Evolutionary conservation across 352 stramenopile species (phyloP).

Genomic region (Globisporangium irregulare): DNA sequence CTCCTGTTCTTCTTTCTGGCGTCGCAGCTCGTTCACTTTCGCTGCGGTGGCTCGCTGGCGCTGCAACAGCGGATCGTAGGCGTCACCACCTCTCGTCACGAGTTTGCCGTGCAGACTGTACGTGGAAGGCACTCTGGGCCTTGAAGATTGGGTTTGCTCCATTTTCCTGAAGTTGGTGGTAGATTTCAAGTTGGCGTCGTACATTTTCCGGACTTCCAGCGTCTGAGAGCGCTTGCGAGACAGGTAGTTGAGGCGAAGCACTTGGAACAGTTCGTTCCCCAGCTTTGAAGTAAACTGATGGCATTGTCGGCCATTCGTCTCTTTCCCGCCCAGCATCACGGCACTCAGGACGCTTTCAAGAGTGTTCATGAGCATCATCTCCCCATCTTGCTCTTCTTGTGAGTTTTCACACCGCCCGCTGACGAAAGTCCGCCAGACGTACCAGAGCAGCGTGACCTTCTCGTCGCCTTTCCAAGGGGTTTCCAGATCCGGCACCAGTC

Average conservation of each 20-base stretch:
- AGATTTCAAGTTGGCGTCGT: not conserved
- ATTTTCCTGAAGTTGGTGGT: not conserved
- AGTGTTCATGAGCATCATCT: conserved; percentile 8
- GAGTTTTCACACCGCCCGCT: conserved; percentile 17
- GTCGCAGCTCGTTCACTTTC: conserved; percentile 32
- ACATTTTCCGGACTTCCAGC: conserved; percentile 5
- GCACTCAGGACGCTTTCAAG: conserved; percentile 24
- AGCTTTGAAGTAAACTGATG: not conserved
- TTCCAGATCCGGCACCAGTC: conserved; percentile 41
- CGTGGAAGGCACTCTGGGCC: not conserved
- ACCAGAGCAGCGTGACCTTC: conserved; percentile 45
- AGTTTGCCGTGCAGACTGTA: conserved; percentile 41
- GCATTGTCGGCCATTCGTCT: not conserved
- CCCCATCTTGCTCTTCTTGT: conserved; percentile 7
- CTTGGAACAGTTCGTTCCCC: conserved; percentile 1
- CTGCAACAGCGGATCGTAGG: conserved; percentile 30
- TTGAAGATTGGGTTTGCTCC: not conserved
- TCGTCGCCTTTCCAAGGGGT: conserved; percentile 30
- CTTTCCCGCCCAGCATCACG: conserved; percentile 18
- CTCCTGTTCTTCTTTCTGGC: conserved; percentile 34
- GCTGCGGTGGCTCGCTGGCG: conserved; percentile 25
- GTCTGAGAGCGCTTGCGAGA: conserved; percentile 6
- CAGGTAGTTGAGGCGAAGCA: conserved; percentile 15
- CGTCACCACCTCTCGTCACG: not conserved
- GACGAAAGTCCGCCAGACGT: conserved; percentile 38